These are phyloP conservation scores for Euphorbia corollata DNA, from an alignment of 441 rosid genomes.

Conservation along the genomic window DNA sequence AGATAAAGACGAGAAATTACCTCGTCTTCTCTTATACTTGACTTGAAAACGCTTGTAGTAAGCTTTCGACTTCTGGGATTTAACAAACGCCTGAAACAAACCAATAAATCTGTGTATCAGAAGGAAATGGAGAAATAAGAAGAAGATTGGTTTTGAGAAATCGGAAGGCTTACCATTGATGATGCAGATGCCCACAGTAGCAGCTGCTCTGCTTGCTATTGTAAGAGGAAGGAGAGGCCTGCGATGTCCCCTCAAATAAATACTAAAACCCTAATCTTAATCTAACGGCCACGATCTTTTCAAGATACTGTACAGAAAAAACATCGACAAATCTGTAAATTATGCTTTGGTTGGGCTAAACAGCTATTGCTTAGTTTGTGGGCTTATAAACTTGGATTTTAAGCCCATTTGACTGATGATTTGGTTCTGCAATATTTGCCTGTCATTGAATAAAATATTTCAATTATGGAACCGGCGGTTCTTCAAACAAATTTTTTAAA, in stretches of 20 bases:
- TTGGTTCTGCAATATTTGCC: no score
- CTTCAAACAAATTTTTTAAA: no score
- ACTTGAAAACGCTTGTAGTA: slow-evolving; percentile 89
- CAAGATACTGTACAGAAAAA: no score
- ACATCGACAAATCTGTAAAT: no score
- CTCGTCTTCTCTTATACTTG: slow-evolving; percentile 82
- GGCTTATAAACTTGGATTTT: no score
- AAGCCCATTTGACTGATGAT: no score
- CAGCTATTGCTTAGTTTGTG: no score
- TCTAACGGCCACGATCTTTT: slow-evolving; percentile 6
- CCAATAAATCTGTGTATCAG: not conserved
- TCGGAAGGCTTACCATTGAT: slow-evolving; percentile 5
- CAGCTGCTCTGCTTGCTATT: not conserved
- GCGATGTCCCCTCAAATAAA: not conserved
- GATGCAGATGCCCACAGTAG: slow-evolving; percentile 6
- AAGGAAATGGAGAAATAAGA: not conserved
- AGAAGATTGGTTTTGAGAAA: not conserved
- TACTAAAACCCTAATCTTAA: slow-evolving; percentile 11
- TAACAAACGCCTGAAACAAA: slow-evolving; percentile 47
- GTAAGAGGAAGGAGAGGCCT: not conserved
- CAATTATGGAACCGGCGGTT: no score
- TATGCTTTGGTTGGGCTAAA: no score
- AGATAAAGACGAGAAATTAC: slow-evolving; percentile 22
- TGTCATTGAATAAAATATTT: no score
- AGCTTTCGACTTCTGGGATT: slow-evolving; percentile 54